Base-by-base conservation (phyloP, 805 yeast species). In the Yarrowia keelungensis region DNA sequence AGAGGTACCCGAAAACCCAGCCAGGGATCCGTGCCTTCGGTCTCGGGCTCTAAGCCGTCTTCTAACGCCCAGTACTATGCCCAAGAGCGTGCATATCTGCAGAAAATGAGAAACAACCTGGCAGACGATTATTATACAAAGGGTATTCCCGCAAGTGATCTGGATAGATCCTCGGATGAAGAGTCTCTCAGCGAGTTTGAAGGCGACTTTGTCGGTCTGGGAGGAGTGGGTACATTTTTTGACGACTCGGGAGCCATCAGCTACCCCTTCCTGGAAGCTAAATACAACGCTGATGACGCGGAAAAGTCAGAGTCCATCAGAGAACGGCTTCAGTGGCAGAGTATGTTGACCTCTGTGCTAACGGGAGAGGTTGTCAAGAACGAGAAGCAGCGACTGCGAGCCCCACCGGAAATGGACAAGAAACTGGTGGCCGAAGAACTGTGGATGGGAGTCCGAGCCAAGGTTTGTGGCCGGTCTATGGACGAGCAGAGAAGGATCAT, bases 251-350 rank as follows among this genome's bases (percentile, higher is more conserved):
- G 73, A 70, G 47, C 53, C 39, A 53, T 62, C 38, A 36, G 69
- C 3, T 69, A 73, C 42, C 72, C 73, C 15, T 66, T 71, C 32
- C 70, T 74, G n/a, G 72, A 72, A 47, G 70, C 74, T n/a, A 66
- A 72, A 15, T 70, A 70, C 32, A 71, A 74, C 35, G 70, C 70
- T 8, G 72, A 71, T 4, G 77, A 75, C 22, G 70, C 76, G 16
- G 74, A 75, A 49, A 74, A 72, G 39, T 75, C 77, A 1, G 78
- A 79, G 26, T 74, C 75, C 56, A 71, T 76, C 67, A 71, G 87
- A 11, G 98, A 92, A 75, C 83, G 98, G 61, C 81, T 93, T 12
- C 97, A 92, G 78, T 95, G 99, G 99, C 98, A 95, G 78, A 86
- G 94, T 0, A 92, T 95, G 97, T 82, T 95, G 61, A 85, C 90